These are phyloP conservation scores for Dictyostelium discoideum DNA, from an alignment of 78 protist species.

Conservation along the genomic window dicty_2.7 NC_007088.5:3902501-3903000, in stretches of 20 bases:
- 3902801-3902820: not conserved
- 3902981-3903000: not conserved
- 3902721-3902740: conserved; percentile 45
- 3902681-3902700: conserved; percentile 77
- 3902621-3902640: conserved; percentile 55
- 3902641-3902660: conserved; percentile 33
- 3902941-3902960: not conserved
- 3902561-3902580: conserved; percentile 37
- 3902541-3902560: not conserved
- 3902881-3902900: not conserved
- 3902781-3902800: not conserved
- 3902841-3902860: too few relatives aligned
- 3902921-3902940: not conserved
- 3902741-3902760: not conserved
- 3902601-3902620: not conserved
- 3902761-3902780: not conserved
- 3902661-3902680: conserved; percentile 42
- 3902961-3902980: not conserved
- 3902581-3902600: conserved; percentile 16
- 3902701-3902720: conserved; percentile 19
- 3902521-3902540: conserved; percentile 5
- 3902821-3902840: not conserved
- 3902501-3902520: conserved; percentile 37
- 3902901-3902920: not conserved
- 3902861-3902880: too few relatives aligned